Evolutionary conservation across 345 rosid species (phyloP).

Genomic region (Salix arbutifolia): DNA sequence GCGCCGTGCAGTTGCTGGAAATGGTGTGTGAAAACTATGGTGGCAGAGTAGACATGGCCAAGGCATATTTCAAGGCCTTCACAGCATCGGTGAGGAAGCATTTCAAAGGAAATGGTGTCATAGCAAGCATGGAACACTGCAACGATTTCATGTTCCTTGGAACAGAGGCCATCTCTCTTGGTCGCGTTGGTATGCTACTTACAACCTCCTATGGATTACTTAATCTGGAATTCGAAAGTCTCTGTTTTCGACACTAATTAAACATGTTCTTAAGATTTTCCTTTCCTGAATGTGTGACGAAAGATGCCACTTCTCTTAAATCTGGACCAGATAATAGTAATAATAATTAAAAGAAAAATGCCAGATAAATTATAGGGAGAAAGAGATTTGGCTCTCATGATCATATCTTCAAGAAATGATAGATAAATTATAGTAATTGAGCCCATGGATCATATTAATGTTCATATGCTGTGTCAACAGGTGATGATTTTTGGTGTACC

Average conservation of each 20-base stretch:
- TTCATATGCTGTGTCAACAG: slow-evolving; percentile 26
- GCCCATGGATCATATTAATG: background rate
- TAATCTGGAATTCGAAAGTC: background rate
- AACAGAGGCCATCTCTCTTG: slow-evolving; percentile 82
- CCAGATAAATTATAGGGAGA: too few species aligned
- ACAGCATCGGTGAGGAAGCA: slow-evolving; percentile 76
- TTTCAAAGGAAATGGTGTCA: slow-evolving; percentile 89
- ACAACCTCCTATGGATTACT: too few species aligned
- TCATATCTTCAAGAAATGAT: background rate
- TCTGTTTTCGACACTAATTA: too few species aligned
- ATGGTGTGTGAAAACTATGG: slow-evolving; percentile 84
- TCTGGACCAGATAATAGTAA: too few species aligned
- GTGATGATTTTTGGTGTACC: slow-evolving; percentile 97
- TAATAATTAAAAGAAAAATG: too few species aligned
- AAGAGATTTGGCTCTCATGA: too few species aligned
- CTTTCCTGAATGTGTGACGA: too few species aligned
- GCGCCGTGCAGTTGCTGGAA: slow-evolving; percentile 70
- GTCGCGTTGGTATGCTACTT: too few species aligned
- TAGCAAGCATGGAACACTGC: slow-evolving; percentile 97
- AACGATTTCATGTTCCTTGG: slow-evolving; percentile 99
- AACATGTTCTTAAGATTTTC: too few species aligned
- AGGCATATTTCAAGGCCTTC: slow-evolving; percentile 74
- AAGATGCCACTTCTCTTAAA: too few species aligned
- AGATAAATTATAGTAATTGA: background rate
- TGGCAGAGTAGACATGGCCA: slow-evolving; percentile 90